A percentile compares a stretch with the other conserved stretches of the same genome.
phyloP scores from a whole-genome alignment of 768 basidiomycete genomes.

The Hygrophoropsis aurantiaca region DNA sequence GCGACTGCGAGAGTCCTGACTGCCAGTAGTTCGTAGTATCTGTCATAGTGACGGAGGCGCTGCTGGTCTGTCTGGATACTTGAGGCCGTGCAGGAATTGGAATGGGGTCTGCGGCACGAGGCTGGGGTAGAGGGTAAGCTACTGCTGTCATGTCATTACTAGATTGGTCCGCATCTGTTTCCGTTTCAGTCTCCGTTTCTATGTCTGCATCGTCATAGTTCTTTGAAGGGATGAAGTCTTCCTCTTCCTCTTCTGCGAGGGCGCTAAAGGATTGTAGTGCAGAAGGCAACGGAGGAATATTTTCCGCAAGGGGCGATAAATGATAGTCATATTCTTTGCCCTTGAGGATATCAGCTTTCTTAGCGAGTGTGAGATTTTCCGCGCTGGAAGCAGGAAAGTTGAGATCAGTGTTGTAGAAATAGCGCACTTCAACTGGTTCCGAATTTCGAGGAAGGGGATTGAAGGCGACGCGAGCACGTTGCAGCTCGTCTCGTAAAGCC shows the following conservation, averaged over 20 bases:
- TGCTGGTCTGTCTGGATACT: slow-evolving; percentile 25
- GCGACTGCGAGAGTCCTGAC: slow-evolving; percentile 21
- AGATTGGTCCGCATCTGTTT: slow-evolving; percentile 14
- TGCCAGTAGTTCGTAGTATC: slow-evolving; percentile 22
- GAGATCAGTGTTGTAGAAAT: slow-evolving; percentile 18
- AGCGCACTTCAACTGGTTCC: slow-evolving; percentile 20
- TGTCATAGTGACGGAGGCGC: slow-evolving; percentile 24
- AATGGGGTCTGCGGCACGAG: slow-evolving; percentile 25
- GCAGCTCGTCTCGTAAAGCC: slow-evolving; percentile 25
- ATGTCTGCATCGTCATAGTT: slow-evolving; percentile 13
- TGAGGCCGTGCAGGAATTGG: slow-evolving; percentile 27
- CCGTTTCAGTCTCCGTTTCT: not conserved
- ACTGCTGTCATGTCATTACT: not conserved
- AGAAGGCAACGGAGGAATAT: slow-evolving; percentile 22
- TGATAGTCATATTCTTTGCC: slow-evolving; percentile 26
- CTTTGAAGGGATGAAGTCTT: slow-evolving; percentile 23
- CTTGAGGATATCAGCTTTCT: slow-evolving; percentile 23
- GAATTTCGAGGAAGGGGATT: slow-evolving; percentile 8
- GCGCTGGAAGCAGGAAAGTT: slow-evolving; percentile 19
- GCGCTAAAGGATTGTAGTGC: slow-evolving; percentile 28
- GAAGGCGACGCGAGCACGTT: slow-evolving; percentile 17
- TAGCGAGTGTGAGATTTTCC: slow-evolving; percentile 12
- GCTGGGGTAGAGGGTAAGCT: slow-evolving; percentile 23
- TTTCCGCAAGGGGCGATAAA: slow-evolving; percentile 30
- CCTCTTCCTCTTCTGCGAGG: slow-evolving; percentile 28